Conservation (phyloP, 225 moss, liverwort and hornwort species). For the Marchantia paleacea region DNA sequence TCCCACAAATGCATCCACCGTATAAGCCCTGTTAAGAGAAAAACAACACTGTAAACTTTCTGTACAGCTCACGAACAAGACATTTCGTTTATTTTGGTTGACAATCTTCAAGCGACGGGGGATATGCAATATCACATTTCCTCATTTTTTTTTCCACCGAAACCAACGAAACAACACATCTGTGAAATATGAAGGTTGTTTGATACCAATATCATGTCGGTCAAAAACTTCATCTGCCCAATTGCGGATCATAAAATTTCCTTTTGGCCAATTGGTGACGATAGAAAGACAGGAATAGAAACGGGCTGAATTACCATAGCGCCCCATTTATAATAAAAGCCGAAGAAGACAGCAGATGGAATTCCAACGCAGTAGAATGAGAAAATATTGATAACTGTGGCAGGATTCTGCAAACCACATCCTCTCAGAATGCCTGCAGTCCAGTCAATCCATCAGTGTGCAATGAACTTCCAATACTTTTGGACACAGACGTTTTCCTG, state of each 20-base stretch:
- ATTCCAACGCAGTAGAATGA: conserved; percentile 16
- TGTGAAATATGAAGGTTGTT: background rate
- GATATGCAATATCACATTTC: background rate
- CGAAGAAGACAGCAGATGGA: conserved; percentile 9
- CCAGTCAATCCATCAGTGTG: background rate
- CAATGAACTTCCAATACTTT: too few species aligned
- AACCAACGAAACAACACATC: background rate
- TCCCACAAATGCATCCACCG: conserved; percentile 2
- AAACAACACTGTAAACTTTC: background rate
- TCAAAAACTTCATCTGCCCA: background rate
- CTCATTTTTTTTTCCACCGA: too few species aligned
- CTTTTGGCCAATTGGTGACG: background rate
- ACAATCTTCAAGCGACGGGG: background rate
- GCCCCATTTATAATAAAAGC: conserved; percentile 1
- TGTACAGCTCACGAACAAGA: background rate
- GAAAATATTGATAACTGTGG: background rate
- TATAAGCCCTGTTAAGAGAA: background rate
- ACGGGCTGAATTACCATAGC: background rate
- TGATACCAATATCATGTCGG: too few species aligned
- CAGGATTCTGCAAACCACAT: conserved; percentile 16
- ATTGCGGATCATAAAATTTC: too few species aligned
- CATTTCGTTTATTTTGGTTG: too few species aligned
- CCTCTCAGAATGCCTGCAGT: conserved; percentile 21
- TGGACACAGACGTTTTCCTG: too few species aligned
- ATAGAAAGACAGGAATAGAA: background rate